Percentiles rank a stretch among this genome's conserved stretches.
Conservation (phyloP, 1,139 yeast genomes). For the Scheffersomyces segobiensis region DNA sequence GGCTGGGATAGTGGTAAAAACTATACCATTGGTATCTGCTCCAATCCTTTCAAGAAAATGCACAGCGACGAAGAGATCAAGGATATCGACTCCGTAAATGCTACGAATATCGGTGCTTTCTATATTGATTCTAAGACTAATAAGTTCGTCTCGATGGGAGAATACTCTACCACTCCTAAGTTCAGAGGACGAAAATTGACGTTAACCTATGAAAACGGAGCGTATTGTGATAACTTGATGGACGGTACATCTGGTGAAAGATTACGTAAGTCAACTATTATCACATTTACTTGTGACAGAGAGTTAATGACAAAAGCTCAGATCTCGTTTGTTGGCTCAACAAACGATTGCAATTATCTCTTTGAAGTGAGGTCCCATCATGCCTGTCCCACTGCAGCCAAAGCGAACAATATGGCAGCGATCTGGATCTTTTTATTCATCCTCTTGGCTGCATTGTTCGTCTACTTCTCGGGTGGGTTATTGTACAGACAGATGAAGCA, state of each 20-base stretch:
- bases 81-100: slow-evolving; percentile 38
- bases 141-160: slow-evolving; percentile 66
- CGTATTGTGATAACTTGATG: slow-evolving; percentile 52
- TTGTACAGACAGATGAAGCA: slow-evolving; percentile 34
- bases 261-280: slow-evolving; percentile 60
- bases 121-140: slow-evolving; percentile 55
- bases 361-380: slow-evolving; percentile 85
- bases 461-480: slow-evolving; percentile 56
- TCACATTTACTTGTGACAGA: slow-evolving; percentile 79
- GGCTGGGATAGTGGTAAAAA: slow-evolving; percentile 74
- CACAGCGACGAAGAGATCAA: slow-evolving; percentile 33
- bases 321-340: slow-evolving; percentile 68
- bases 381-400: slow-evolving; percentile 82
- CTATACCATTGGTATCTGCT: slow-evolving; percentile 79
- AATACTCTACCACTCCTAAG: slow-evolving; percentile 56
- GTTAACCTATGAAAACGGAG: slow-evolving; percentile 71
- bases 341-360: slow-evolving; percentile 76
- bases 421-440: slow-evolving; percentile 61
- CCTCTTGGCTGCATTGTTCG: slow-evolving; percentile 52
- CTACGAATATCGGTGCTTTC: slow-evolving; percentile 63
- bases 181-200: slow-evolving; percentile 74
- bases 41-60: slow-evolving; percentile 54
- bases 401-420: slow-evolving; percentile 56
- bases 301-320: slow-evolving; percentile 68
- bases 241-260: slow-evolving; percentile 39